Conservation (phyloP, 768 basidiomycete species). For the Royoungia palumana region DNA sequence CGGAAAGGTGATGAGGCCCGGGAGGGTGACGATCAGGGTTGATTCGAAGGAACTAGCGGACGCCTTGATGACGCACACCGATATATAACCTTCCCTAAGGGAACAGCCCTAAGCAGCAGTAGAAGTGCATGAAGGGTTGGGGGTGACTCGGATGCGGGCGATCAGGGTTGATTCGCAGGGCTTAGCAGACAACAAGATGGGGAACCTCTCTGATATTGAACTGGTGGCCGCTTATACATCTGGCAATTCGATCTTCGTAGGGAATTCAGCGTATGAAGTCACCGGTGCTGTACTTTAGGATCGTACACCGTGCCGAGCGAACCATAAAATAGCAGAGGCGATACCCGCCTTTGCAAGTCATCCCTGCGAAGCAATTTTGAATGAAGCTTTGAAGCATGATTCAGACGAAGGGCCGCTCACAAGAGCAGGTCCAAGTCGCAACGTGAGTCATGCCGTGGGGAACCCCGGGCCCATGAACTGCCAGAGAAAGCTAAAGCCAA, state of each 20-base stretch:
- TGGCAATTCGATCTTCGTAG: slow-evolving; percentile 74
- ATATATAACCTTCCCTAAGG: slow-evolving; percentile 67
- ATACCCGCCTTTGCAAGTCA: slow-evolving; percentile 55
- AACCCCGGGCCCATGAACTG: no score
- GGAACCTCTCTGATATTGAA: no score
- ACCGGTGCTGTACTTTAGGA: no score
- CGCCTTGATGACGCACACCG: no score
- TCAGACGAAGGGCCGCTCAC: no score
- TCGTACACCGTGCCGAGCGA: not conserved
- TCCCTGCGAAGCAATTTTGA: slow-evolving; percentile 51
- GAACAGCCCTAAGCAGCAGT: slow-evolving; percentile 48
- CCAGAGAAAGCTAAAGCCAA: no score
- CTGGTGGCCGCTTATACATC: slow-evolving; percentile 65
- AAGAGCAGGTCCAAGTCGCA: no score
- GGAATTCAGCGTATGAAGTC: slow-evolving; percentile 72
- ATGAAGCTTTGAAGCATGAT: no score
- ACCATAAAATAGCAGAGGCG: slow-evolving; percentile 23
- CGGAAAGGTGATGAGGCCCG: slow-evolving; percentile 59
- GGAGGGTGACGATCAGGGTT: slow-evolving; percentile 61
- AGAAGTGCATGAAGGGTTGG: slow-evolving; percentile 67
- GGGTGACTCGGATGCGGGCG: slow-evolving; percentile 40
- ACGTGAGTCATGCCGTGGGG: no score
- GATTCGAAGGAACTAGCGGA: slow-evolving; percentile 78
- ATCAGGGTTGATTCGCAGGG: slow-evolving; percentile 81
- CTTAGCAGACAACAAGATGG: slow-evolving; percentile 26